A percentile compares a stretch with the other conserved stretches of the same genome.
Evolutionary conservation across 2,329 filamentous ascomycete genomes (phyloP).

Genomic region (Beauveria australis): DNA sequence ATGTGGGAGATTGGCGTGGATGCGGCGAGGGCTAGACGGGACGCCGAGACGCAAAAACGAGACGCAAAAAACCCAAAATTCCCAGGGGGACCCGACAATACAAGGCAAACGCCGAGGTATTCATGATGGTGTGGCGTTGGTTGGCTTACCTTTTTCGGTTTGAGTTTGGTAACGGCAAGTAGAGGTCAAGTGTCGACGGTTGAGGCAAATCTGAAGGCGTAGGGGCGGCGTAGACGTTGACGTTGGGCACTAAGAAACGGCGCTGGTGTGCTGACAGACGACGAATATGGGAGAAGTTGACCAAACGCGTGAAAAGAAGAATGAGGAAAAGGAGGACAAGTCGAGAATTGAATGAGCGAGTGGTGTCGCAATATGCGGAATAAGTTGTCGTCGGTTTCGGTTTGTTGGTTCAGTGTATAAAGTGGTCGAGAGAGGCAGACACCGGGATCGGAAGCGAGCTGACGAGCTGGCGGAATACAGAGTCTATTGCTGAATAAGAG

Average conservation of each 20-base stretch:
- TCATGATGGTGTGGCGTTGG: background rate
- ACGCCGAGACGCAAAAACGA: background rate
- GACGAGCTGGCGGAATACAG: background rate
- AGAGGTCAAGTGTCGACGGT: background rate
- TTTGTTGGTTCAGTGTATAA: background rate
- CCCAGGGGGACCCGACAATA: background rate
- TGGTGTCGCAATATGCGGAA: background rate
- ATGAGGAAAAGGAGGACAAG: background rate
- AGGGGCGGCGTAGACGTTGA: background rate
- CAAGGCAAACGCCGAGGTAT: background rate
- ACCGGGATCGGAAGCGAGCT: constrained; percentile 5
- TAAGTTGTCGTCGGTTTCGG: background rate
- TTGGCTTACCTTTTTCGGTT: background rate
- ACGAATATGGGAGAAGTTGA: background rate
- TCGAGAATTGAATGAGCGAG: background rate
- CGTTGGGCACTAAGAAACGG: background rate
- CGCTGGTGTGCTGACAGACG: background rate
- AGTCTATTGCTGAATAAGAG: background rate
- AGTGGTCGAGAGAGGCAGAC: constrained; percentile 13
- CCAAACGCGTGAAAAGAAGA: background rate
- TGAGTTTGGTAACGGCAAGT: no score
- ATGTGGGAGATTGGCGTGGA: background rate
- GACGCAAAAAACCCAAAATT: background rate
- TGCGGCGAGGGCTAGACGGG: background rate
- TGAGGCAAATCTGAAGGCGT: background rate